Percentiles rank a stretch among this genome's conserved stretches.
phyloP scores from a whole-genome alignment of 225 moss, liverwort and hornwort genomes.

The Antitrichia curtipendula region DNA sequence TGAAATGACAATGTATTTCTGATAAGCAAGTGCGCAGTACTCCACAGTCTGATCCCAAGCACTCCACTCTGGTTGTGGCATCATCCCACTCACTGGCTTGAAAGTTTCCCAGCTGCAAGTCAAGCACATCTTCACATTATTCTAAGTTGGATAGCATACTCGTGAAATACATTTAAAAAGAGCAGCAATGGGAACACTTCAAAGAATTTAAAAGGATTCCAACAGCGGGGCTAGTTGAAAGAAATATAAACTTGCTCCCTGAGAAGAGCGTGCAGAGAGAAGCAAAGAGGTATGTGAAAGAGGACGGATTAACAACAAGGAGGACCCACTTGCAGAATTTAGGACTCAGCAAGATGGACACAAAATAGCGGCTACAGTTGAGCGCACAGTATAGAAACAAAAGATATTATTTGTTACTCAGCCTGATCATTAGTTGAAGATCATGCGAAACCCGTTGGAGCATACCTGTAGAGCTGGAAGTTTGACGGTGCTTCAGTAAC shows the following conservation, averaged over 20 bases:
- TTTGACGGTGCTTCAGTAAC: constrained; percentile 74
- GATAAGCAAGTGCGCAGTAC: constrained; percentile 94
- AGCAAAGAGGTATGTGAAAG: background rate
- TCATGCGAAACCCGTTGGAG: background rate
- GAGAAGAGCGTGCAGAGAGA: background rate
- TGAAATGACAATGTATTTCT: constrained; percentile 79
- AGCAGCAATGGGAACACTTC: background rate
- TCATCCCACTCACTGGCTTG: constrained; percentile 80
- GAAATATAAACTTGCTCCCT: background rate
- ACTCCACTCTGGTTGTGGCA: constrained; percentile 98
- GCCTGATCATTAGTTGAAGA: background rate
- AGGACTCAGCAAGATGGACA: background rate
- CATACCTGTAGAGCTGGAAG: constrained; percentile 91
- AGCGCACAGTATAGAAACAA: background rate
- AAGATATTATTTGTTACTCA: background rate
- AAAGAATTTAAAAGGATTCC: background rate
- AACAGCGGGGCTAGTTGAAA: background rate
- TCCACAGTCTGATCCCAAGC: constrained; percentile 98
- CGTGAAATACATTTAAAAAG: background rate
- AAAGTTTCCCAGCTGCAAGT: constrained; percentile 89
- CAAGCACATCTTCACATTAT: background rate
- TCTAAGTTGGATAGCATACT: background rate
- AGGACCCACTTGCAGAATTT: background rate
- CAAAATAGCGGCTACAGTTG: background rate
- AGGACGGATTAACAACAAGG: background rate